phyloP scores from a whole-genome alignment of 2,329 filamentous ascomycete genomes.

The Talaromyces funiculosus region DNA sequence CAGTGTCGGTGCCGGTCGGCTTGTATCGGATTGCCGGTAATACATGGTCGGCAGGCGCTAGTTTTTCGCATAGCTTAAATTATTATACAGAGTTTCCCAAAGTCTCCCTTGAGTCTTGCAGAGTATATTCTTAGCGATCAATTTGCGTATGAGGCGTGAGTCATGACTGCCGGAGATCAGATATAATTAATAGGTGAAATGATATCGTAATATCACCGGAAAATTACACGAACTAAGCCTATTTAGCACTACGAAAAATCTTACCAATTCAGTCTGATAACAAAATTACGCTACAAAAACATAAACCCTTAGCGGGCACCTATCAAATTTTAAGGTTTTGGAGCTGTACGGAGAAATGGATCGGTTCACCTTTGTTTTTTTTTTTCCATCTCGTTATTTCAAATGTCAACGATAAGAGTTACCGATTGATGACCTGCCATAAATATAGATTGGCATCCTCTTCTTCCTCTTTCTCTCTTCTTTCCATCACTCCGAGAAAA shows the following conservation, averaged over 20 bases:
- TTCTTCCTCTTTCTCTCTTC: neutral
- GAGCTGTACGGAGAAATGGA: neutral
- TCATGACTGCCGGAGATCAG: neutral
- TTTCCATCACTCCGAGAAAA: neutral
- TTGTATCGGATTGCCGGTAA: constrained; percentile 1
- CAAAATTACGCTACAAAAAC: neutral
- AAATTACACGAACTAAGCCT: neutral
- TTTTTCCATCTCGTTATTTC: neutral
- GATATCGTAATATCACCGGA: neutral
- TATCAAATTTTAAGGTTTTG: neutral
- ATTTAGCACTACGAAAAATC: neutral
- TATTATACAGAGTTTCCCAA: neutral
- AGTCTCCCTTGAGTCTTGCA: too few relatives aligned
- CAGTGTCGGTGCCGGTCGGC: neutral
- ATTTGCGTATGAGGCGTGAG: too few relatives aligned
- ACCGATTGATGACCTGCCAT: neutral
- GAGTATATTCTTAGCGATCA: too few relatives aligned
- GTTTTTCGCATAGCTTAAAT: neutral
- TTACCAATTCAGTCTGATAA: neutral
- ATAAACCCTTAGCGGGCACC: neutral
- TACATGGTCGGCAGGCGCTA: neutral
- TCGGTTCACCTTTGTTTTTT: neutral
- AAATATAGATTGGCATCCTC: neutral
- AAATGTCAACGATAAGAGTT: neutral
- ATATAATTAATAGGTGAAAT: neutral